These are phyloP conservation scores for Hyphopichia pseudoburtonii DNA, from an alignment of 1,139 yeast genomes.

Conservation along the genomic window DNA sequence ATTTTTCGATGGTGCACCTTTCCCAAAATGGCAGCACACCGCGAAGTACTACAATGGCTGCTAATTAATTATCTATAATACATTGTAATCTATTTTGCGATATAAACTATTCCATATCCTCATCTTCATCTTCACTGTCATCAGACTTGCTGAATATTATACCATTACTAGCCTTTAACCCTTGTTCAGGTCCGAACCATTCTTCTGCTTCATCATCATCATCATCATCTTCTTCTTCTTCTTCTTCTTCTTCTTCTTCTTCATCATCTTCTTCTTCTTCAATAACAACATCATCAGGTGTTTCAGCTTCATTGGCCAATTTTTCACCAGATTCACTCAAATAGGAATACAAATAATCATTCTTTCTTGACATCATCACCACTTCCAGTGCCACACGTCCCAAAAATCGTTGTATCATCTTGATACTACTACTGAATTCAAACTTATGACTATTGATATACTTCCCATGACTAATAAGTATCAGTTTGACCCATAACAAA, in stretches of 20 bases:
- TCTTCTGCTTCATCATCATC: slow-evolving; percentile 17
- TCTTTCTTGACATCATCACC: slow-evolving; percentile 53
- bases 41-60: too few relatives aligned
- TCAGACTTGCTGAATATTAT: slow-evolving; percentile 10
- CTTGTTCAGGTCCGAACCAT: slow-evolving; percentile 19
- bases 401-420: slow-evolving; percentile 74
- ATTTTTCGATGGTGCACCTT: neutral
- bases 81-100: neutral
- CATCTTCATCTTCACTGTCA: slow-evolving; percentile 10
- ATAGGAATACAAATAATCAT: slow-evolving; percentile 53
- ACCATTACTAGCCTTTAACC: slow-evolving; percentile 1
- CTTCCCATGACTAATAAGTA: slow-evolving; percentile 74
- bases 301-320: slow-evolving; percentile 16
- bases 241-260: slow-evolving; percentile 17
- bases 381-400: slow-evolving; percentile 76
- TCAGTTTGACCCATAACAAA: slow-evolving; percentile 72
- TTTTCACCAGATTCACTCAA: slow-evolving; percentile 22
- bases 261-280: slow-evolving; percentile 16
- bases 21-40: neutral
- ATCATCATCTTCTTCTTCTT: slow-evolving; percentile 14
- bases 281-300: slow-evolving; percentile 14
- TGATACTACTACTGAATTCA: slow-evolving; percentile 63
- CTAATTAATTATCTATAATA: neutral
- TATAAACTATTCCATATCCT: slow-evolving; percentile 5
- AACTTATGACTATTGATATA: slow-evolving; percentile 65